Evolutionary conservation across 192 early-diverging fungal genomes (phyloP).

Genomic region (Oehlia diaphana): DNA sequence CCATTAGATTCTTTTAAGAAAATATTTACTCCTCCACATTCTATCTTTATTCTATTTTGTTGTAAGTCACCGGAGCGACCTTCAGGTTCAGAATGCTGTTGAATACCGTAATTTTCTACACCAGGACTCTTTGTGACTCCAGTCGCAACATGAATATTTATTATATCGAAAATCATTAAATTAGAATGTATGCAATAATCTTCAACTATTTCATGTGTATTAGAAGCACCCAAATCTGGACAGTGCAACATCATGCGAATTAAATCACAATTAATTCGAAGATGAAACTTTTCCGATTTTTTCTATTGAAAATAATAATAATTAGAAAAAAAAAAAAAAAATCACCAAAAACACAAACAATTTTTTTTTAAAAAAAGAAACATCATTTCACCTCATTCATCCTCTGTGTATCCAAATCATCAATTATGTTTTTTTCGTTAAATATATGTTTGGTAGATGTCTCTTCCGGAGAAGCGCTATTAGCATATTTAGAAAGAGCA

Average conservation of each 20-base stretch:
- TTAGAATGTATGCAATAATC: conserved; percentile 16
- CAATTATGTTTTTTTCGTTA: conserved; percentile 36
- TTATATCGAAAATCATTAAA: conserved; percentile 13
- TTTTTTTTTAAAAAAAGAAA: not conserved
- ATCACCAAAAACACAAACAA: not conserved
- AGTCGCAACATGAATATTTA: conserved; percentile 8
- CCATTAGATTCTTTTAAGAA: conserved; percentile 19
- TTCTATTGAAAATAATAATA: conserved; percentile 5
- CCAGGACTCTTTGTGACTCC: not conserved
- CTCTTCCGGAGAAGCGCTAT: not conserved
- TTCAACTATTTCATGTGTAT: not conserved
- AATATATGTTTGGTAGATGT: not conserved
- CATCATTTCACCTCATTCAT: conserved; percentile 27
- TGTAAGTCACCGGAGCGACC: not conserved
- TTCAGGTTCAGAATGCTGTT: not conserved
- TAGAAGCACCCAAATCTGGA: conserved; percentile 14
- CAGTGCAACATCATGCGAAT: conserved; percentile 23
- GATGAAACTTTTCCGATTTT: not conserved
- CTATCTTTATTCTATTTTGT: conserved; percentile 33
- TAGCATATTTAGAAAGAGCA: conserved; percentile 31
- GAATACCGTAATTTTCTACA: not conserved
- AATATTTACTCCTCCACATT: conserved; percentile 18
- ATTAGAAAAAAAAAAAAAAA: not conserved
- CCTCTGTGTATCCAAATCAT: conserved; percentile 34
- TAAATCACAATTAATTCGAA: not conserved